These are phyloP conservation scores for Triticum turgidum DNA, from an alignment of 176 grass and related monocot species.

Conservation along the genomic window DNA sequence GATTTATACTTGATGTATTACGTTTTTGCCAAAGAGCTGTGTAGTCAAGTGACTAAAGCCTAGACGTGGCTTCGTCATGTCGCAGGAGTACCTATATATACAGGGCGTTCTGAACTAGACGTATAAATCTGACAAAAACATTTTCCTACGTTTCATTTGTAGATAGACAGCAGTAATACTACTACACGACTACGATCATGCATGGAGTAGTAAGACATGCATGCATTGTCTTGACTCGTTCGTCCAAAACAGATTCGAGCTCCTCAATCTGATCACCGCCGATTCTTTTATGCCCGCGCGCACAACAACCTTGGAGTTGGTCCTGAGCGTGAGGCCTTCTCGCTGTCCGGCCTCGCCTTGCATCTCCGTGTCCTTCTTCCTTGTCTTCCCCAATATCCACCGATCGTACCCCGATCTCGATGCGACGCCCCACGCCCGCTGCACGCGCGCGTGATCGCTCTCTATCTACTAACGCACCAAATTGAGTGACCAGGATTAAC, in stretches of 20 bases:
- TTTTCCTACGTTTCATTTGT: no score
- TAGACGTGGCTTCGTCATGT: no score
- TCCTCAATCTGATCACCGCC: constrained; percentile 23
- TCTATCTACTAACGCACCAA: neutral
- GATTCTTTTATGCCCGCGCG: constrained; percentile 37
- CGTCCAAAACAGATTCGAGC: constrained; percentile 68
- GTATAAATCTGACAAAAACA: no score
- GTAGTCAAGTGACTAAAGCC: no score
- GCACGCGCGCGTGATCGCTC: neutral
- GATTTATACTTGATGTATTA: no score
- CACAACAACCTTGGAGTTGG: constrained; percentile 38
- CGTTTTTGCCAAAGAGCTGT: no score
- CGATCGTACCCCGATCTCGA: constrained; percentile 27
- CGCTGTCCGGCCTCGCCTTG: constrained; percentile 11
- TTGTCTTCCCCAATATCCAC: constrained; percentile 65
- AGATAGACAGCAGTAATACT: no score
- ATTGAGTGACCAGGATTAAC: constrained; percentile 3
- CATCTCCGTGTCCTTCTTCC: constrained; percentile 58
- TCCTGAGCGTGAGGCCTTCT: constrained; percentile 1
- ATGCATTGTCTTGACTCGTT: constrained; percentile 46
- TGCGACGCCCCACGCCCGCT: neutral
- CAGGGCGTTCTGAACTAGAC: no score
- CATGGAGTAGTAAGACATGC: no score
- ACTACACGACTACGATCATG: no score
- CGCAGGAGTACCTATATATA: no score